phyloP scores from a whole-genome alignment of 1,284 basidiomycete species.

The Trametes pubescens region DNA sequence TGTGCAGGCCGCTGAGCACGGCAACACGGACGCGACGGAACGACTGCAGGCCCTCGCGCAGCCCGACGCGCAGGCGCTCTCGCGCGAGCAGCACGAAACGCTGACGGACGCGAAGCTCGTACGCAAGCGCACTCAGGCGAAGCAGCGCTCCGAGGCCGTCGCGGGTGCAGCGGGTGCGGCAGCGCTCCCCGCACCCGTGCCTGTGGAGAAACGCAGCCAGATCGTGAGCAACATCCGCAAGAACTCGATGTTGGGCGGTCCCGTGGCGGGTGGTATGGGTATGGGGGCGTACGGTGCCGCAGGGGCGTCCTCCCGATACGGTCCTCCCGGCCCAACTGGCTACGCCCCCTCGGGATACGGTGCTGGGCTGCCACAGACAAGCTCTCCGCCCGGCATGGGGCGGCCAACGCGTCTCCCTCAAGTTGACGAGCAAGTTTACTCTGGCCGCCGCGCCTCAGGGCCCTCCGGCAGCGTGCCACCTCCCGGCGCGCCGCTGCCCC shows the following conservation, averaged over 20 bases:
- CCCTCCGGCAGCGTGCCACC: neutral
- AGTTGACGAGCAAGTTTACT: slow-evolving; percentile 18
- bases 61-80: slow-evolving; percentile 67
- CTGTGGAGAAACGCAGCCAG: slow-evolving; percentile 35
- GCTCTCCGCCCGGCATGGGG: slow-evolving; percentile 25
- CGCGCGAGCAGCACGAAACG: slow-evolving; percentile 81
- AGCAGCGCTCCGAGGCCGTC: slow-evolving; percentile 66
- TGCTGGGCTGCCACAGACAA: slow-evolving; percentile 2
- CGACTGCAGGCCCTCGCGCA: slow-evolving; percentile 75
- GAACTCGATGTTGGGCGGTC: slow-evolving; percentile 38
- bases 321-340: neutral
- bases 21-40: slow-evolving; percentile 83
- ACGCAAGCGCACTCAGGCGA: slow-evolving; percentile 84
- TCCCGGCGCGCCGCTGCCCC: neutral
- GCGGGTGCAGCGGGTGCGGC: slow-evolving; percentile 26
- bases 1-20: slow-evolving; percentile 75
- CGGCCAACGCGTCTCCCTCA: slow-evolving; percentile 28
- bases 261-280: slow-evolving; percentile 2
- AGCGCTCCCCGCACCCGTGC: slow-evolving; percentile 18
- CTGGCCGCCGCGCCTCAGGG: slow-evolving; percentile 10
- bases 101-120: slow-evolving; percentile 85
- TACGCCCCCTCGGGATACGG: neutral
- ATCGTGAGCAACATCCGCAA: slow-evolving; percentile 46
- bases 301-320: neutral
- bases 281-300: neutral